These are phyloP conservation scores for Lentinula edodes DNA, from an alignment of 768 basidiomycete species.

Conservation along the genomic window DNA sequence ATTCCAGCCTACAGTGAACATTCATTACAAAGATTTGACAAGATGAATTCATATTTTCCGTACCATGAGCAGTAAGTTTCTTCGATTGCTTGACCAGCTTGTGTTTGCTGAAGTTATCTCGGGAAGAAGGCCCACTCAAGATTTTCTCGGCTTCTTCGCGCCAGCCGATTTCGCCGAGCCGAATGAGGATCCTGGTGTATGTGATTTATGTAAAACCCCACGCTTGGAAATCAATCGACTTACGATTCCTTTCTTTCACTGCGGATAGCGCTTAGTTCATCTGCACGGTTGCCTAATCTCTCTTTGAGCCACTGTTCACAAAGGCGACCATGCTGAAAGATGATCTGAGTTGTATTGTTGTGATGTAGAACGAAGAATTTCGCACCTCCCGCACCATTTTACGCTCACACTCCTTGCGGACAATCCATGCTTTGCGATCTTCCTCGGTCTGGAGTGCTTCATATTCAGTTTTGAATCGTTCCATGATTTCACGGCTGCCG, in stretches of 20 bases:
- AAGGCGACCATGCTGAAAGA: background rate
- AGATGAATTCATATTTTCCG: background rate
- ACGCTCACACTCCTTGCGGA: background rate
- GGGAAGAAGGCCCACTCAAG: background rate
- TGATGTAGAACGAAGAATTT: too few species aligned
- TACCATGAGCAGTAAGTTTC: slow-evolving; percentile 5
- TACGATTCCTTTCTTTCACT: background rate
- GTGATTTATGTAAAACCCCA: too few species aligned
- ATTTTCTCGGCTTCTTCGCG: background rate
- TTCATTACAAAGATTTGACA: background rate
- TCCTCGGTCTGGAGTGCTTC: background rate
- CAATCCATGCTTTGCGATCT: background rate
- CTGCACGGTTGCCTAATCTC: background rate
- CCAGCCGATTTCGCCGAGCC: slow-evolving; percentile 1
- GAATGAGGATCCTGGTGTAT: background rate
- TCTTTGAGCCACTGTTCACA: background rate
- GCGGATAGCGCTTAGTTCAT: background rate
- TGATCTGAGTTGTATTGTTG: background rate
- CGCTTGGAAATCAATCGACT: background rate
- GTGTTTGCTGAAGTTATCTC: background rate
- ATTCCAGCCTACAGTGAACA: background rate
- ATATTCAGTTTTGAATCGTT: background rate
- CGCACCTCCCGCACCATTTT: background rate
- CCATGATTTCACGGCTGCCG: background rate
- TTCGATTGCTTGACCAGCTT: slow-evolving; percentile 1